phyloP scores from a whole-genome alignment of 345 rosid species.

The Eutrema heterophyllum region DNA sequence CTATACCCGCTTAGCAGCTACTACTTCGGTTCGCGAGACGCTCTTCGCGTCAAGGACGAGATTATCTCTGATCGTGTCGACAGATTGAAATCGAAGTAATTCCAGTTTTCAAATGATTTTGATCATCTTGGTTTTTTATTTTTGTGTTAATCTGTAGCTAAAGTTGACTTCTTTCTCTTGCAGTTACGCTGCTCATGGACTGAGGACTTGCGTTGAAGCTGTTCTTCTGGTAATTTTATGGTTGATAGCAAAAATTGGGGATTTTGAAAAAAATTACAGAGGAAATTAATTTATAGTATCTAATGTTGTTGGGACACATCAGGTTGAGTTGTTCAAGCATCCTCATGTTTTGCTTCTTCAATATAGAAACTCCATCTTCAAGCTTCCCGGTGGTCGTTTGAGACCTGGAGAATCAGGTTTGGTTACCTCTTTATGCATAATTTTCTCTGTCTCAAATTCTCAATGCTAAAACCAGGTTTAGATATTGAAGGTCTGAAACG shows the following conservation, averaged over 20 bases:
- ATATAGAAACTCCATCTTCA: constrained; percentile 54
- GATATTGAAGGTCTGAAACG: constrained; percentile 70
- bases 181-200: constrained; percentile 65
- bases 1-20: constrained; percentile 66
- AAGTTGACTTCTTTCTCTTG: not conserved
- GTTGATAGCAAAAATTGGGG: not conserved
- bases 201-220: constrained; percentile 81
- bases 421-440: not conserved
- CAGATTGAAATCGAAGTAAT: constrained; percentile 69
- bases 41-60: constrained; percentile 50
- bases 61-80: constrained; percentile 47
- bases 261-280: not conserved
- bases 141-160: not conserved
- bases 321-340: constrained; percentile 88
- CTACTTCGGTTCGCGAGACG: constrained; percentile 75
- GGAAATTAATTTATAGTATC: not conserved
- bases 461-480: constrained; percentile 5
- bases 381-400: constrained; percentile 85
- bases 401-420: constrained; percentile 80
- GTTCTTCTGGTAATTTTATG: constrained; percentile 56
- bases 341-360: constrained; percentile 81
- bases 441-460: not conserved
- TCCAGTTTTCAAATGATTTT: not conserved
- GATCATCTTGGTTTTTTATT: not conserved
- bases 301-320: constrained; percentile 15